Base-by-base conservation (phyloP, 2,329 filamentous ascomycete species). In the Colletotrichum tamarilloi region DNA sequence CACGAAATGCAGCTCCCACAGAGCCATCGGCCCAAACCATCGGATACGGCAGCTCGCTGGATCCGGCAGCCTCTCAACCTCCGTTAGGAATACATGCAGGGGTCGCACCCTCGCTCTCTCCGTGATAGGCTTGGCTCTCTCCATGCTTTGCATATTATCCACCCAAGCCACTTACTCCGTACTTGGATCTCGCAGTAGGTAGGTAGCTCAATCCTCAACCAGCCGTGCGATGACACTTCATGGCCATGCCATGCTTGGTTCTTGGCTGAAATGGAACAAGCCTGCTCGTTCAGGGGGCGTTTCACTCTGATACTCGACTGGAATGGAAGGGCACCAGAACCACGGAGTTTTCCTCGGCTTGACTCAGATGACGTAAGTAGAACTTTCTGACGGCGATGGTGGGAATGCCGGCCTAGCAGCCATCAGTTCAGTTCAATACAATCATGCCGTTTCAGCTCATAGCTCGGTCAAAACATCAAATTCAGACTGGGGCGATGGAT, bases 221-320 rank as follows among this genome's bases (percentile, higher is more conserved):
- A 56, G 49, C 35, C 49, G 52, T 60, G 24, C 67, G 55, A 38
- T 52, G 56, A 70, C 67, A 70, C 38, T 14, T 28, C 28, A 35
- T 65, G 55, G 55, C 32, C 56, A 70, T 49, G 19, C 42, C 19
- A n/a, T n/a, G 7, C 42, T 56, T 11, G 42, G 26, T 12, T 57
- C 46, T 38, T 62, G 67, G 60, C 60, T 38, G 35, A 26, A 52
- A 49, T 42, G n/a, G 42, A 56, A 35, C n/a, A 28, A 53, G 30
- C 32, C 53, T 64, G 60, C 42, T 32, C 28, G 46, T 60, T 16
- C 14, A 52, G 5, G n/a, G 16, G 32, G 60, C 67, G 71, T 73
- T 70, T 73, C 67, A 71, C 53, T 38, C 28, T 62, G 60, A 62
- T 28, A 70, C 67, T 32, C 56, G 46, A 30, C 32, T 66, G 71